Evolutionary conservation across 2,329 filamentous ascomycete genomes (phyloP), one percentile per base, ranked within the genome.

Genomic region (Ophiosphaerella narmari): DNA sequence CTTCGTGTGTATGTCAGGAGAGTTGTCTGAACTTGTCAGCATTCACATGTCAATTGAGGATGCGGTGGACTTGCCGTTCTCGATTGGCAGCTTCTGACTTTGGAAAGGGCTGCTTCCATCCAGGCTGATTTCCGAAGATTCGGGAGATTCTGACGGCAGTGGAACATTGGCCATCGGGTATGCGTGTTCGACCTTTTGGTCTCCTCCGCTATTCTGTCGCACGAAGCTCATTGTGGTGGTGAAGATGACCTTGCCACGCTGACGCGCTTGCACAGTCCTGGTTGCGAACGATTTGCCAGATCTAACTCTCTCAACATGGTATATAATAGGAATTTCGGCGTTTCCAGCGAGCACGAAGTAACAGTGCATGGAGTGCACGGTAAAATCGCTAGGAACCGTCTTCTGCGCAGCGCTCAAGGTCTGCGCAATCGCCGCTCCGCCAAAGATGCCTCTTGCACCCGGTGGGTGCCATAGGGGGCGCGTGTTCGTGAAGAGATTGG

Each of bases 331-430:
- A 14, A 94, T 87, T 52, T 88, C 85, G 11, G 85, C 82, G 67
- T 93, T 89, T 24, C 94, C 94, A 4, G 93, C 92, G 2, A 97
- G 86, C 31, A 99, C 86, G 74, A 99, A 99, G 79, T 97, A 99
- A 83, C 94, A 97, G 82, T 99, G 94, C 89, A 96, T 97, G 69
- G 88, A 93, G 79, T 99, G 94, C 42, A 94, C 86, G 52, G 86
- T 83, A 75, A 96, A 97, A 70, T 89, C 81, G 23, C 79, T 73
- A 0, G 88, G 87, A 2, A 99, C 90, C 7, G 94, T 99, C 68
- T 86, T 85, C 74, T 96, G 91, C 21, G 91, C 94, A 2, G 94
- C 91, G 39, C 89, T 83, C 23, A 97, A 86, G 66, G 84, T 92
- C 80, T 97, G 93, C 40, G 93, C 92, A 62, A 99, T 97, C 33